Evolutionary conservation across 2,329 filamentous ascomycete genomes (phyloP).

Genomic region (Zymoseptoria tritici): DNA sequence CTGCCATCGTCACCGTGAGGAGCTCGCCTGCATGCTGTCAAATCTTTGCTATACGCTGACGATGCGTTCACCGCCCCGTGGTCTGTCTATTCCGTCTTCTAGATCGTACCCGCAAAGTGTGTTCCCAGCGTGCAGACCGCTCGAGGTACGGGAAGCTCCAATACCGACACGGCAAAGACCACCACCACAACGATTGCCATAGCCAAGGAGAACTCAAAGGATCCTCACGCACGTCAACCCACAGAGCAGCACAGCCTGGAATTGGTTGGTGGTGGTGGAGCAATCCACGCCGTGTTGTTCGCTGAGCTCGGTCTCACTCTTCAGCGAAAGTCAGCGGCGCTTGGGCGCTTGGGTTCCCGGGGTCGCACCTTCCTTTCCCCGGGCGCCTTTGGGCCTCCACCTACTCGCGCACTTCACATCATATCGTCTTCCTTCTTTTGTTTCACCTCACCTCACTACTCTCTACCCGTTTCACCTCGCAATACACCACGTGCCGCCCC

Average conservation of each 20-base stretch:
- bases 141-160: not conserved
- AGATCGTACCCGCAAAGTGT: not conserved
- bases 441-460: not conserved
- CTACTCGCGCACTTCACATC: no score
- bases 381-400: not conserved
- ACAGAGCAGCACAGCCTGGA: not conserved
- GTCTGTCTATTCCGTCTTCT: not conserved
- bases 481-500: not conserved
- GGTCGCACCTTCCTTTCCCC: not conserved
- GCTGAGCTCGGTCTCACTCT: not conserved
- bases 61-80: not conserved
- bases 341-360: not conserved
- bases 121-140: not conserved
- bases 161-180: not conserved
- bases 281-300: not conserved
- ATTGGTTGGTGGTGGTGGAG: not conserved
- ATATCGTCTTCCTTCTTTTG: not conserved
- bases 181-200: not conserved
- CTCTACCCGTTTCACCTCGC: not conserved
- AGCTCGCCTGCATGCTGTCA: not conserved
- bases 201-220: not conserved
- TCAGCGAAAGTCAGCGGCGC: not conserved
- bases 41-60: not conserved
- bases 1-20: constrained; percentile 2
- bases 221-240: not conserved